Base-by-base conservation (phyloP, 306 rosid species). In the Cicer arietinum region DNA sequence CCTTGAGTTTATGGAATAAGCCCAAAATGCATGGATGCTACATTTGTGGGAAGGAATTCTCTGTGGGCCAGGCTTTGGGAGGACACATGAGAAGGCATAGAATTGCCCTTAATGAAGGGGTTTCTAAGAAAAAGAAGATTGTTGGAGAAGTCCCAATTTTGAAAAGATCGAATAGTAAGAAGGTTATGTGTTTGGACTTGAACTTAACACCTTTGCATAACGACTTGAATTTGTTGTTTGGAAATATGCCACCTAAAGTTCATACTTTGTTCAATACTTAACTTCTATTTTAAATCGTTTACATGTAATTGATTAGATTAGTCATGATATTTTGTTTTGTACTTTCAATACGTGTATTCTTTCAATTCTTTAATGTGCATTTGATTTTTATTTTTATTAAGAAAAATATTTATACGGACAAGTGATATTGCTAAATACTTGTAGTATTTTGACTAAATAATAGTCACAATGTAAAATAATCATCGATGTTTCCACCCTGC, bases 21-120 rank as follows among this genome's bases (percentile, higher is more conserved):
- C 53, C 79, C 8, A 81, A 78, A 16, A 35, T 40, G 47, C 97
- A 93, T 6, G 77, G 73, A 61, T 93, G 98, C 67, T 78, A 80
- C 1, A 86, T 87, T 17, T 93, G 97, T 39, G 97, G 98, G 0
- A n/a, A 37, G 7, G 77, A 74, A 71, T 93, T 93, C 63, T 30
- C 88, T 1, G 8, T 85, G 79, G 98, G 98, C 0, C 98, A 93
- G 63, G 97, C 97, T 7, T 63, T 93, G 16, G 98, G 98, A 0
- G 98, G 98, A 0, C 98, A 93, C 77, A 93, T 93, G 98, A 81
- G 97, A 39, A 82, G 79, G 69, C 97, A 93, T 7, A 87, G 81
- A 59, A 53, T 12, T 65, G 40, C 8, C n/a, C 1, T 42, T 10
- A 53, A 51, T 10, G 40, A 54, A 25, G 76, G 77, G 52, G 71